phyloP scores from a whole-genome alignment of 2,329 filamentous ascomycete genomes.

The Fusarium albidum region DNA sequence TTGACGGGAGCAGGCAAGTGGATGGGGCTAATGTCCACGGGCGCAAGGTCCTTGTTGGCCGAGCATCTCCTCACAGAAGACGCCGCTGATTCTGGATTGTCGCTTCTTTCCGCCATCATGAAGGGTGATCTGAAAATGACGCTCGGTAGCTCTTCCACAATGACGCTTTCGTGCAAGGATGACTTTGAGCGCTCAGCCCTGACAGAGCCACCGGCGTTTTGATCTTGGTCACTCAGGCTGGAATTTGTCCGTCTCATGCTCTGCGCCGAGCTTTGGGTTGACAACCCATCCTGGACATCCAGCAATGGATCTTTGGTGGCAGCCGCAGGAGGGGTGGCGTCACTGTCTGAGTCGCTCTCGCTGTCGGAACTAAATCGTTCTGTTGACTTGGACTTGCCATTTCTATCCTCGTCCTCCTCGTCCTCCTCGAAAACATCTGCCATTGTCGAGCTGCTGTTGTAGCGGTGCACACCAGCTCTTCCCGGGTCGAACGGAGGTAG shows the following conservation, averaged over 20 bases:
- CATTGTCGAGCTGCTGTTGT: conserved; percentile 77
- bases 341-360: conserved; percentile 56
- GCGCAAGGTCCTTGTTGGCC: conserved; percentile 55
- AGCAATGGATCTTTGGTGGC: conserved; percentile 32
- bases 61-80: conserved; percentile 55
- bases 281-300: conserved; percentile 34
- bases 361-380: conserved; percentile 51
- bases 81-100: conserved; percentile 51
- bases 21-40: conserved; percentile 59
- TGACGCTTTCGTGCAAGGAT: conserved; percentile 61
- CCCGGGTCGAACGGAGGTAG: conserved; percentile 76
- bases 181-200: conserved; percentile 59
- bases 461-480: conserved; percentile 66
- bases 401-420: conserved; percentile 69
- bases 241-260: conserved; percentile 55
- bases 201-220: conserved; percentile 40
- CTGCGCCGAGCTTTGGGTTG: conserved; percentile 31
- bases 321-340: conserved; percentile 46
- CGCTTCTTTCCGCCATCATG: conserved; percentile 43
- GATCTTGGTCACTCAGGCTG: conserved; percentile 52
- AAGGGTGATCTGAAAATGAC: conserved; percentile 52
- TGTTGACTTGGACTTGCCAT: conserved; percentile 50
- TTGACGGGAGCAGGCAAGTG: conserved; percentile 54
- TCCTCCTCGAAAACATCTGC: conserved; percentile 89
- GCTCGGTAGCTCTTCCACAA: conserved; percentile 55